Conservation (phyloP, 1,284 basidiomycete genomes). For the Rhodotorula sp. region DNA sequence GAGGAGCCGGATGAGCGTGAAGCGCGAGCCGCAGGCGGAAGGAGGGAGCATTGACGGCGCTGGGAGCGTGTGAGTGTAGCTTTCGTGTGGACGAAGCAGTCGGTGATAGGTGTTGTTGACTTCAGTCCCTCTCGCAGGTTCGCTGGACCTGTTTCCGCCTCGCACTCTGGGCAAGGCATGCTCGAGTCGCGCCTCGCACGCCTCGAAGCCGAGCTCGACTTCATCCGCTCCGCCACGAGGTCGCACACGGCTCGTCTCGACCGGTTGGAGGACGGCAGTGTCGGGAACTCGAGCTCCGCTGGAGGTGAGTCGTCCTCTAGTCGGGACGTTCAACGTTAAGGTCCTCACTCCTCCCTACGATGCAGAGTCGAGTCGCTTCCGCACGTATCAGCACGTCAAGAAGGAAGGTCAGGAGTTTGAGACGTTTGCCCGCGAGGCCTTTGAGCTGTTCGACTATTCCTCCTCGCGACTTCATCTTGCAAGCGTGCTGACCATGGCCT, state of each 20-base stretch:
- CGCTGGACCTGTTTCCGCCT: not conserved
- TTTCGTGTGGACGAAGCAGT: no score
- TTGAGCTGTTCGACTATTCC: conserved; percentile 19
- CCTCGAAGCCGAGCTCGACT: conserved; percentile 1
- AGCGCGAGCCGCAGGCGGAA: not conserved
- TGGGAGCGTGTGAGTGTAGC: not conserved
- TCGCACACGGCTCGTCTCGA: not conserved
- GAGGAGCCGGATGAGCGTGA: not conserved
- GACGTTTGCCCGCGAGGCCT: conserved; percentile 17
- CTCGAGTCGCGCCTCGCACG: conserved; percentile 12
- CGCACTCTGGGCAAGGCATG: not conserved
- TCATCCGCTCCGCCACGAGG: not conserved
- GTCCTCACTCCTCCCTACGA: no score
- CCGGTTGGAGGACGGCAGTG: not conserved
- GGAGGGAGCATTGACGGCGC: not conserved
- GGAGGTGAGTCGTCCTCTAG: no score
- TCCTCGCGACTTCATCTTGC: no score
- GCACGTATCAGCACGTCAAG: no score
- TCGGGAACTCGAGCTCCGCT: not conserved
- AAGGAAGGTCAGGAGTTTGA: conserved; percentile 2
- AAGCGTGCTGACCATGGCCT: not conserved
- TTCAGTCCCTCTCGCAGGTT: no score
- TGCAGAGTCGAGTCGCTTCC: no score
- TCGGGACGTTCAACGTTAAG: no score
- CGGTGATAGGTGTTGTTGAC: no score